Evolutionary conservation across 805 yeast genomes (phyloP), one percentile per base, ranked within the genome.

Genomic region (Hemisphaericaspora nanyangensis): DNA sequence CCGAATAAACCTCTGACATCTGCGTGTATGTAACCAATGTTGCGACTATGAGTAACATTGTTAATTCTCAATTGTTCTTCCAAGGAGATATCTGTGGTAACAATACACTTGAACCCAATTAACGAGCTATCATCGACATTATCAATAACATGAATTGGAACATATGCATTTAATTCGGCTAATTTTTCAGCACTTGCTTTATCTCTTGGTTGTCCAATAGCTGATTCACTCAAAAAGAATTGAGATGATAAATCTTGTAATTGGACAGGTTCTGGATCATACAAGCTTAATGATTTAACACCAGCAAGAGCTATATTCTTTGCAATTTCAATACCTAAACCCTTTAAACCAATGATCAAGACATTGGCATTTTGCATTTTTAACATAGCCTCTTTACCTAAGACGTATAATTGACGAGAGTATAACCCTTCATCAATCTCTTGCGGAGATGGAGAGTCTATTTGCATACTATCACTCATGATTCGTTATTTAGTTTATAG

Each of bases 301-400:
- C 99, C 99, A 3, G 99, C 99, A 28, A 93, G 72, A 0, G 96
- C 95, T 40, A 93, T 88, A 63, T 93, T 93, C 66, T 93, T 93
- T 17, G 99, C 97, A 42, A 93, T 88, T 65, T 93, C 99, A 31
- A 87, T 76, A 55, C 99, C 99, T 34, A 93, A 70, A 34, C 99
- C 99, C 57, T 80, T 82, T 40, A 91, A 69, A 3, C 99, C 99
- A 46, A 90, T 78, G 34, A 93, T 74, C 35, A 93, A 76, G n/a
- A 93, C 96, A 52, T 85, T 88, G 18, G 98, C 89, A 49, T 78
- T 74, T 54, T 90, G 96, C 97, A 93, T 86, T 62, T 88, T 86
- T 52, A 90, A 71, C 99, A 93, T 93, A 37, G 99, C 99, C 49
- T 93, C 99, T 54, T 87, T 89, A 46, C 99, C 99, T 48, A 93